Base-by-base conservation (phyloP, 352 stramenopile genomes). In the Nothophytophthora sp. region DNA sequence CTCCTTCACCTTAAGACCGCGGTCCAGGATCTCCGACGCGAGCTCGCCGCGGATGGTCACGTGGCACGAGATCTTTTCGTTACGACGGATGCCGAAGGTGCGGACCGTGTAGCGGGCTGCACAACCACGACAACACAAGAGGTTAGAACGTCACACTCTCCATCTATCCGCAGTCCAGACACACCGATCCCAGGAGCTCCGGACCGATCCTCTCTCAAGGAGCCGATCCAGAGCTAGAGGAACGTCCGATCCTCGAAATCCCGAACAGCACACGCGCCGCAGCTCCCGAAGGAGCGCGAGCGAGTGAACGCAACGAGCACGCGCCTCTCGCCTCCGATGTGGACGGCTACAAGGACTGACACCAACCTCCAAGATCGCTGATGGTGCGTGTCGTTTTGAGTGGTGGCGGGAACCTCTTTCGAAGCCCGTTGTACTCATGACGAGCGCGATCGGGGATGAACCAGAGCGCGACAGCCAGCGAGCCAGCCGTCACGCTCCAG, bases 41-140 rank as follows among this genome's bases (percentile, higher is more conserved):
- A 99, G 98, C 65, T 99, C 96, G 65, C 97, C 97, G 69, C 97
- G 96, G 42, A 98, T 79, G 29, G 97, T 99, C 53, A 99, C 97
- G 81, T 99, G 97, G 75, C 96, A 97, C 61, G 97, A 97, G 76
- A 99, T 99, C 90, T 99, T 99, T 86, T 99, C 97, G 78, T 99
- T 99, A 98, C 97, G 95, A 78, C 97, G 92, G 75, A 99, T 99
- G 59, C 96, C 95, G 79, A 99, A 99, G 40, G 88, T 96, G 79
- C 97, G 93, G 46, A 99, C 93, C 57, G 97, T 99, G 96, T 99
- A 99, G 60, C 96, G 89, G 42, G 97, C 88, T 96, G 65, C 28
- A 29, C 53, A 39, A 56, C 20, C 66, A 4, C 28, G 39, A 8
- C 34, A 55, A 33, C 4, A 61, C 12, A 33, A 40, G 18, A 39